phyloP scores from a whole-genome alignment of 208 protist species.

The Trypanosoma lewisi region DNA sequence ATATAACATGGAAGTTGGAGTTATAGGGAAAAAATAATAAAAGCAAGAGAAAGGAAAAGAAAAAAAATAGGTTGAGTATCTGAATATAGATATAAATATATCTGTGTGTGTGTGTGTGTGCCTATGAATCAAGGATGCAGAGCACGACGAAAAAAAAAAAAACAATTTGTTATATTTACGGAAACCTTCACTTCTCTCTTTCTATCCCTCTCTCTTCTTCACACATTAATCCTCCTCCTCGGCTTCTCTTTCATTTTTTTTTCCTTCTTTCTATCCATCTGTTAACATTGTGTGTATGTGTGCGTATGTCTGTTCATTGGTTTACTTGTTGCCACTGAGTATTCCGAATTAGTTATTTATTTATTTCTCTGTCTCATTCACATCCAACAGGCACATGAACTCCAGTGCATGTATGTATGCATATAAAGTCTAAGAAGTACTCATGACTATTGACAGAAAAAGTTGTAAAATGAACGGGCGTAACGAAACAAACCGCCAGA shows the following conservation, averaged over 20 bases:
- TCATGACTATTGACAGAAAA: not conserved
- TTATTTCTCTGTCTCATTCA: not conserved
- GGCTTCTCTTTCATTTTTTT: not conserved
- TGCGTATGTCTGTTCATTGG: no score
- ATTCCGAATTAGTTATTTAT: not conserved
- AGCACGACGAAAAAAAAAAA: constrained; percentile 16
- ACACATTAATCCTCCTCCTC: no score
- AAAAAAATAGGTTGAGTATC: no score
- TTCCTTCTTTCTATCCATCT: not conserved
- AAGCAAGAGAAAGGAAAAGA: no score
- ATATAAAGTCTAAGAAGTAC: constrained; percentile 1
- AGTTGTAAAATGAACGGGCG: not conserved
- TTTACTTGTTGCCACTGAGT: no score
- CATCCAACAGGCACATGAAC: not conserved
- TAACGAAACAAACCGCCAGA: constrained; percentile 1
- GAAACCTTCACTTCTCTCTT: not conserved
- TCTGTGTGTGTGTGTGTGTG: no score
- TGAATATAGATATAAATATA: no score
- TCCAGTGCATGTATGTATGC: constrained; percentile 5
- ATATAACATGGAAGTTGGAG: no score
- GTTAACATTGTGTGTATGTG: no score
- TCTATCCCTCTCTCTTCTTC: not conserved
- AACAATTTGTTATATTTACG: not conserved
- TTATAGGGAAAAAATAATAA: no score
- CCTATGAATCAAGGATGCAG: no score